Evolutionary conservation across 2,329 filamentous ascomycete species (phyloP), one percentile per base, ranked within the genome.

Genomic region (Ceratocystis variospora): DNA sequence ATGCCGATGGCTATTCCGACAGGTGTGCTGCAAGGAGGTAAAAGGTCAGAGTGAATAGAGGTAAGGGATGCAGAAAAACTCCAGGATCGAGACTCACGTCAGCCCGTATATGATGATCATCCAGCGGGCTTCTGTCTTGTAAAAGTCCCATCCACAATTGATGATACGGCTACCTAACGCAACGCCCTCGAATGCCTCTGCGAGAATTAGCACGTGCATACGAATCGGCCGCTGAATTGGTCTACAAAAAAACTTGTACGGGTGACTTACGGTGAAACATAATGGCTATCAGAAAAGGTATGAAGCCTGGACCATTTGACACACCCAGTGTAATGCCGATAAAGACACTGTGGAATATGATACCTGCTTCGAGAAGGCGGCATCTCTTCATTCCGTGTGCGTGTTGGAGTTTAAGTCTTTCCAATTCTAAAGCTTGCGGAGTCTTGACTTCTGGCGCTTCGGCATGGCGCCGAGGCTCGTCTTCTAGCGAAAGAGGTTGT

Each of bases 291-390:
- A 92, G 80, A 67, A 93, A 84, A n/a, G 92, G 85, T 65, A 89
- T 80, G 71, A 93, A 93, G 3, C 87, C 83, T 7, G 86, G 85
- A 0, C 88, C 88, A 0, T 87, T 87, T 2, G 88, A 86, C 6
- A 93, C 88, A 41, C 87, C 89, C 53, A 93, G 80, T 2, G 89
- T 87, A 87, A 92, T 91, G 68, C 89, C 89, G 70, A 93, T 92
- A 72, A 93, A 93, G 68, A 92, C 79, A 72, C 85, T 88, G 76
- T 90, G 87, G 73, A 89, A 89, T 15, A 90, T 79, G 37, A 69
- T 69, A 33, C 89, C 89, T 33, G 88, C 86, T 76, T 93, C 89
- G 17, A 92, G 81, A 66, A 92, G 80, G 67, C 92, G 79, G 70
- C 88, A 91, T 74, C 92, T 88, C 10, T 50, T 19, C n/a, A 50